Evolutionary conservation across 345 rosid species (phyloP).

Genomic region (rapeseed (Brassica napus)): Da-Ae NC_063445.1:5930501-5931000

Average conservation of each 20-base stretch:
- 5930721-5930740: neutral
- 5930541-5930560: conserved; percentile 51
- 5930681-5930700: conserved; percentile 3
- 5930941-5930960: too few relatives aligned
- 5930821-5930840: neutral
- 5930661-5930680: neutral
- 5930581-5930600: conserved; percentile 35
- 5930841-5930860: neutral
- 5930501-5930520: conserved; percentile 62
- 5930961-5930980: too few relatives aligned
- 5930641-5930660: neutral
- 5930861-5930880: neutral
- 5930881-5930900: too few relatives aligned
- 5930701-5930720: neutral
- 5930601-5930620: neutral
- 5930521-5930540: conserved; percentile 74
- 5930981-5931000: too few relatives aligned
- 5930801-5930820: too few relatives aligned
- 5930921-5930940: too few relatives aligned
- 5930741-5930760: neutral
- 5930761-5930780: conserved; percentile 9
- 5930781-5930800: conserved; percentile 11
- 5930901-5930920: too few relatives aligned
- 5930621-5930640: conserved; percentile 30
- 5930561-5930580: conserved; percentile 69